Evolutionary conservation across 805 yeast species (phyloP).

Genomic region (Clavispora phyllophila): DNA sequence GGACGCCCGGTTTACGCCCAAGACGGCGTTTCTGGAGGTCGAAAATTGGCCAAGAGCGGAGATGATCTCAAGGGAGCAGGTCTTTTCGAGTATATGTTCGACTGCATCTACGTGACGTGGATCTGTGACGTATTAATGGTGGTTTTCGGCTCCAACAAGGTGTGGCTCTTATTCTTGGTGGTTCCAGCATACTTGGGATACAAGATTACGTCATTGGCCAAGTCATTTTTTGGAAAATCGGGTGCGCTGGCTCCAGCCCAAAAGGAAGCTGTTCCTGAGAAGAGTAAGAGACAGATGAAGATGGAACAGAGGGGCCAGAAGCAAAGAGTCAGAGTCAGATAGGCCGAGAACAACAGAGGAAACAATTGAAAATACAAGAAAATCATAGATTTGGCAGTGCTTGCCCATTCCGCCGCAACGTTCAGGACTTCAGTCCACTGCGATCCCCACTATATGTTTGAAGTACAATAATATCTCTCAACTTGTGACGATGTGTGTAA

Average conservation of each 20-base stretch:
- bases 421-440: no score
- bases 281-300: constrained; percentile 16
- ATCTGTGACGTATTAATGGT: constrained; percentile 49
- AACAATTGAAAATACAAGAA: no score
- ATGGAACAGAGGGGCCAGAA: constrained; percentile 12
- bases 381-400: no score
- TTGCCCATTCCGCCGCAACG: no score
- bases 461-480: no score
- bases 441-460: no score
- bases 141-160: constrained; percentile 50
- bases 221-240: constrained; percentile 11
- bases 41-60: constrained; percentile 48
- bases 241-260: constrained; percentile 1
- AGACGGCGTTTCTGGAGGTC: constrained; percentile 26
- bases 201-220: constrained; percentile 39
- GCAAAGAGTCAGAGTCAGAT: constrained; percentile 5
- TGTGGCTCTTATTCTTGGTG: constrained; percentile 51
- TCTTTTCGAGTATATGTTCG: constrained; percentile 68
- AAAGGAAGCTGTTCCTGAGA: constrained; percentile 1
- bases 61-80: constrained; percentile 59
- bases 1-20: constrained; percentile 55
- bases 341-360: no score
- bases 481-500: no score
- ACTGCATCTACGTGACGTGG: constrained; percentile 62
- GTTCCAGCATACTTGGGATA: constrained; percentile 51